Percentiles rank a stretch among this genome's conserved stretches.
phyloP scores from a whole-genome alignment of 805 yeast genomes.

The Yamadazyma phyllophila region DNA sequence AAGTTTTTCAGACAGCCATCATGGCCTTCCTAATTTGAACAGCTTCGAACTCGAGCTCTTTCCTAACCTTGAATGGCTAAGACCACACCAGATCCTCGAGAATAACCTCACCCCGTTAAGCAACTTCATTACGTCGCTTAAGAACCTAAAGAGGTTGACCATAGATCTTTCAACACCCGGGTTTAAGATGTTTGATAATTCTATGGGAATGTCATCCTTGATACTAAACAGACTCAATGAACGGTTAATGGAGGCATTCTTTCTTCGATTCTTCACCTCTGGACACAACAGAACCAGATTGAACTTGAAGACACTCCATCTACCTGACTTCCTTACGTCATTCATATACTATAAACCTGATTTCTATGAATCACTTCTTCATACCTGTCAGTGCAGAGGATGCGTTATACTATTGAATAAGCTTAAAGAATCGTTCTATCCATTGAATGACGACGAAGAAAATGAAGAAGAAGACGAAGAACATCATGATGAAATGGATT shows the following conservation, averaged over 20 bases:
- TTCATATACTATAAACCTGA: slow-evolving; percentile 37
- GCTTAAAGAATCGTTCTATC: slow-evolving; percentile 22
- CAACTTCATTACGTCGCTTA: slow-evolving; percentile 23
- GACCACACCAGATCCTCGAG: slow-evolving; percentile 33
- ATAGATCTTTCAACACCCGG: slow-evolving; percentile 36
- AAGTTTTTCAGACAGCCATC: slow-evolving; percentile 17
- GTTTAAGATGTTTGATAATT: slow-evolving; percentile 35
- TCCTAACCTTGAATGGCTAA: slow-evolving; percentile 34
- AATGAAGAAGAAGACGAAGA: slow-evolving; percentile 13
- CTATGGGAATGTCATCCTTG: slow-evolving; percentile 27
- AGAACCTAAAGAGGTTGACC: slow-evolving; percentile 21
- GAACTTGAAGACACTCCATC: slow-evolving; percentile 23
- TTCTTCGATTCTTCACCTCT: slow-evolving; percentile 22
- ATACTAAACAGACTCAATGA: slow-evolving; percentile 33
- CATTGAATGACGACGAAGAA: slow-evolving; percentile 17
- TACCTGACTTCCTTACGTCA: slow-evolving; percentile 36
- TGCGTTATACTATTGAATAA: slow-evolving; percentile 27
- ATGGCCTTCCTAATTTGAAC: slow-evolving; percentile 29
- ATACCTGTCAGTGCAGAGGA: slow-evolving; percentile 37
- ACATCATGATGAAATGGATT: slow-evolving; percentile 15
- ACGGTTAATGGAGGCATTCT: slow-evolving; percentile 35
- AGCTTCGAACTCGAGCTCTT: slow-evolving; percentile 29
- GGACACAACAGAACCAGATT: slow-evolving; percentile 9
- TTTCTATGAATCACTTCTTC: slow-evolving; percentile 31
- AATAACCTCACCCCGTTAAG: slow-evolving; percentile 32